Evolutionary conservation across 2,329 filamentous ascomycete species (phyloP).

Genomic region (Hyphodiscus sp.): DNA sequence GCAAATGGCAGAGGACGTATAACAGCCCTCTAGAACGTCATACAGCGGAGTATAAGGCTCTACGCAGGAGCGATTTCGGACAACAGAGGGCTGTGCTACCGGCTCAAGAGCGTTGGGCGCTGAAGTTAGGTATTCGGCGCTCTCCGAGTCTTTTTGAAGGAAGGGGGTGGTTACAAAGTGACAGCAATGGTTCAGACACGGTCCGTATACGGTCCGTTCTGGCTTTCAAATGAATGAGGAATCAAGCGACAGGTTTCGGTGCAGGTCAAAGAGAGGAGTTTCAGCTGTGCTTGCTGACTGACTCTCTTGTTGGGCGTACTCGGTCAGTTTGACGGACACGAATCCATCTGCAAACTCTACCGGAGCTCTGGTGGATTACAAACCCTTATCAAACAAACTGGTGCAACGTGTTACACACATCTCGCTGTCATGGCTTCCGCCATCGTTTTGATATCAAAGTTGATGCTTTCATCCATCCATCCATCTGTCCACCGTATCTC

Average conservation of each 20-base stretch:
- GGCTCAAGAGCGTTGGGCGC: not conserved
- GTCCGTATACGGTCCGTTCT: not conserved
- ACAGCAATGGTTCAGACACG: not conserved
- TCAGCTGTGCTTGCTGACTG: too few species aligned
- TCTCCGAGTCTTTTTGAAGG: not conserved
- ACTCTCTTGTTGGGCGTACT: not conserved
- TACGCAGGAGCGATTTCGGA: not conserved
- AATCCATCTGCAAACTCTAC: not conserved
- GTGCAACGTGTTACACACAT: not conserved
- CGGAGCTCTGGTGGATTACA: not conserved
- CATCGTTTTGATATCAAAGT: not conserved
- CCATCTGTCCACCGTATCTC: too few species aligned
- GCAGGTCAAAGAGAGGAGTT: not conserved
- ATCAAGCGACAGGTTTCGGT: not conserved
- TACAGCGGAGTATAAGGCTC: not conserved
- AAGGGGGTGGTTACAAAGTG: not conserved
- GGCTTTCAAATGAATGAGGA: not conserved
- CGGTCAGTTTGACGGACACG: not conserved
- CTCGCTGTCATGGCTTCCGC: not conserved
- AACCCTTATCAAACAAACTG: not conserved
- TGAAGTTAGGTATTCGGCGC: not conserved
- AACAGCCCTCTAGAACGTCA: not conserved
- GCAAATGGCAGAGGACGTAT: not conserved
- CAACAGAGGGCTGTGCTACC: not conserved
- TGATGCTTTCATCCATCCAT: too few species aligned